Evolutionary conservation across 352 stramenopile species (phyloP).

Genomic region (Pythium guiyangense): DNA sequence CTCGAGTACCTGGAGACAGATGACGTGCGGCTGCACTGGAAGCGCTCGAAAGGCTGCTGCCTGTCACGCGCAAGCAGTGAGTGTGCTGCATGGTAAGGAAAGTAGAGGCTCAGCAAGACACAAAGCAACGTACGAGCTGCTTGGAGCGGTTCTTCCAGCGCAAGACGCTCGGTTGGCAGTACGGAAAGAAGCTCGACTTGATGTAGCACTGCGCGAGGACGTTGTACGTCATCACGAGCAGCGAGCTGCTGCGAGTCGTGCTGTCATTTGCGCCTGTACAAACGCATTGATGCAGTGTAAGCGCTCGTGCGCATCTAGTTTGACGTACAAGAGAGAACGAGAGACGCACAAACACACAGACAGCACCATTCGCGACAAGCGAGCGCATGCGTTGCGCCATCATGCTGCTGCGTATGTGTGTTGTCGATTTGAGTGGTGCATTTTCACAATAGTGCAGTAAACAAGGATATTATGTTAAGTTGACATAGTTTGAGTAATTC

Average conservation of each 20-base stretch:
- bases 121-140: conserved; percentile 33
- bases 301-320: too few relatives aligned
- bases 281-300: not conserved
- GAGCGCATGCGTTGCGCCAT: too few relatives aligned
- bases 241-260: conserved; percentile 11
- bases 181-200: conserved; percentile 74
- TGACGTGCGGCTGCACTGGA: conserved; percentile 58
- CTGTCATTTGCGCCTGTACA: conserved; percentile 6
- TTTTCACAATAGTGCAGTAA: too few relatives aligned
- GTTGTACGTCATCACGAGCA: conserved; percentile 87
- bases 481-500: too few relatives aligned
- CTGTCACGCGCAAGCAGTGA: conserved; percentile 14
- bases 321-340: not conserved
- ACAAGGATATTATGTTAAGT: too few relatives aligned
- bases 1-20: conserved; percentile 64
- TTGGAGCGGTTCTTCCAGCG: conserved; percentile 73
- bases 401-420: too few relatives aligned
- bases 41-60: conserved; percentile 50
- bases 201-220: conserved; percentile 82
- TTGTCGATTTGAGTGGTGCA: too few relatives aligned
- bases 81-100: too few relatives aligned
- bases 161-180: conserved; percentile 54
- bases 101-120: not conserved
- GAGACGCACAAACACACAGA: not conserved
- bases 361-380: too few relatives aligned